These are phyloP conservation scores for Caryopteris hybrid DNA, from an alignment of 305 asterid species.

Conservation along the genomic window DNA sequence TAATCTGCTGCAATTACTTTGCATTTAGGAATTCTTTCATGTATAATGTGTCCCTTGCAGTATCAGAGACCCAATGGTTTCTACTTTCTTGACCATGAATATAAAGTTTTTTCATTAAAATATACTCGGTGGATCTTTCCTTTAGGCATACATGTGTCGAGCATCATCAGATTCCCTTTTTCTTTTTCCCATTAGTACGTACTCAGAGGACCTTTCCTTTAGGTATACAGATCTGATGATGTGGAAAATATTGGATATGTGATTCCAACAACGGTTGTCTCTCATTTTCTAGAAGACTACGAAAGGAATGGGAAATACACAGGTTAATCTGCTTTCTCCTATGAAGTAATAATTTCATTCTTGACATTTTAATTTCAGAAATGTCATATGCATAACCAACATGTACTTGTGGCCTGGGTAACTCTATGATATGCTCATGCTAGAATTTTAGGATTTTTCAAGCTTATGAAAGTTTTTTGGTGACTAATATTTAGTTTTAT, in stretches of 20 bases:
- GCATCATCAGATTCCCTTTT: not conserved
- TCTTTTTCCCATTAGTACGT: conserved; percentile 10
- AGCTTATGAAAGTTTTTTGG: not conserved
- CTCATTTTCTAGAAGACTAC: conserved; percentile 98
- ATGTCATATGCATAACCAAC: not conserved
- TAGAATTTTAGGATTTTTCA: not conserved
- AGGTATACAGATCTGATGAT: conserved; percentile 98
- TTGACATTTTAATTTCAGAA: not conserved
- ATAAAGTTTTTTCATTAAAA: not conserved
- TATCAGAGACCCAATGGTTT: conserved; percentile 10
- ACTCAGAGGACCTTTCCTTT: conserved; percentile 48
- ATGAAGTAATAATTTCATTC: conserved; percentile 10
- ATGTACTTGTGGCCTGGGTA: not conserved
- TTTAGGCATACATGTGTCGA: conserved; percentile 66
- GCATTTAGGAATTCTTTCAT: conserved; percentile 9
- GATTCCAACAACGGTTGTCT: conserved; percentile 89
- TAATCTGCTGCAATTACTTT: conserved; percentile 8
- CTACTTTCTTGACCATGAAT: not conserved
- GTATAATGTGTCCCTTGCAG: conserved; percentile 5
- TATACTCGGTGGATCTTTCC: conserved; percentile 33
- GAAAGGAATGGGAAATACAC: conserved; percentile 89
- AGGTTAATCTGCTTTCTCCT: conserved; percentile 46
- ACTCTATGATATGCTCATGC: not conserved
- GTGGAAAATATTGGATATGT: conserved; percentile 96
- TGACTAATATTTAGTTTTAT: too few relatives aligned